phyloP scores from a whole-genome alignment of 2,329 filamentous ascomycete genomes.

The Pestalotiopsis sp. region DNA sequence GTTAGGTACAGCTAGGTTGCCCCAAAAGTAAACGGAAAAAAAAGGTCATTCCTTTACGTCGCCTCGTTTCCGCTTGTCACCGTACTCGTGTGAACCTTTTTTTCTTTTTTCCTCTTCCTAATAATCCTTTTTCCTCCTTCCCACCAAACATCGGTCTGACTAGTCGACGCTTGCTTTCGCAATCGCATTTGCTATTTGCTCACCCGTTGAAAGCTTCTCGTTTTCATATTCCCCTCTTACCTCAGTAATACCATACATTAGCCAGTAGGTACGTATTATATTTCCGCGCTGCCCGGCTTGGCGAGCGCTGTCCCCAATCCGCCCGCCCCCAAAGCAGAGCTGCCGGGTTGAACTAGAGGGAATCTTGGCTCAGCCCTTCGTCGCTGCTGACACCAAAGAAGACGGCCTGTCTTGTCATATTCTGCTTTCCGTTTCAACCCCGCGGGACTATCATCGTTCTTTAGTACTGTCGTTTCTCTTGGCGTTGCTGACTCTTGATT shows the following conservation, averaged over 20 bases:
- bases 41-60: not conserved
- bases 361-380: constrained; percentile 2
- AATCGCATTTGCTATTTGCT: not conserved
- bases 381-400: not conserved
- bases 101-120: not conserved
- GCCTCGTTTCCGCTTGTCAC: not conserved
- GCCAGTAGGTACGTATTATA: not conserved
- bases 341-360: not conserved
- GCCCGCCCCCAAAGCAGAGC: not conserved
- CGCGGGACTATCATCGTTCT: not conserved
- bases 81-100: not conserved
- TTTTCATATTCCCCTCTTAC: not conserved
- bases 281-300: constrained; percentile 3
- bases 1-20: not conserved
- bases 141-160: not conserved
- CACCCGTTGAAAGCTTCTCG: not conserved
- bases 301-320: not conserved
- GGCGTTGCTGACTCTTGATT: constrained; percentile 16
- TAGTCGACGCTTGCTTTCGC: not conserved
- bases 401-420: not conserved
- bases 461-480: not conserved
- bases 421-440: not conserved
- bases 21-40: not conserved
- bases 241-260: not conserved
- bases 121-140: not conserved